Base-by-base conservation (phyloP, 2,329 filamentous ascomycete species). In the Ophiostoma angusticollis region DNA sequence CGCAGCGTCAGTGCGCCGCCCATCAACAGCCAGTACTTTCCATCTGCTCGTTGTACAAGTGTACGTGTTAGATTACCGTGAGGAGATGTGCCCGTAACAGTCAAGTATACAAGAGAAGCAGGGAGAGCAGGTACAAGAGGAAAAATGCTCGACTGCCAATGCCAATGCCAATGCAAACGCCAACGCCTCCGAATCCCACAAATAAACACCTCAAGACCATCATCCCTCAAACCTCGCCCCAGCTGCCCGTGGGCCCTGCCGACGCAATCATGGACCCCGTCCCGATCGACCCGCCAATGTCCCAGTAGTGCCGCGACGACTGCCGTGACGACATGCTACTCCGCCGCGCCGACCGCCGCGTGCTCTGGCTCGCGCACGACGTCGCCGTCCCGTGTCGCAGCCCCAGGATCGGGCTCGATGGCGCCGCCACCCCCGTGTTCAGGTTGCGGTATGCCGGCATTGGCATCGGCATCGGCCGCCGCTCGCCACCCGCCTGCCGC, bases 291-390 rank as follows among this genome's bases (percentile, higher is more conserved):
- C 77, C 82, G 19, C 84, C 84, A 47, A 94, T 74, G 56, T 94
- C 87, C 87, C 87, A 95, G 58, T 93, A 95, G 55, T 93, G 84
- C 38, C 85, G 66, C 32, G 41, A 43, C 29, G 39, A 41, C 17
- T 35, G 41, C 18, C 41, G 41, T 38, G 80, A 84, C 29, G 82
- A 87, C 22, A 75, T 71, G 47, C 74, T 79, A 50, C 76, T 83
- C 37, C 72, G 66, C 51, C 70, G 68, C 28, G 74, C 78, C 24
- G 75, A 84, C 49, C 79, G 76, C 55, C 80, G 79, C 7, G 84
- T 84, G 57, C 84, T 93, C 60, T 93, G 84, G 54, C 84, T 93
- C 4, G 84, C 85, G 57, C 85, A 93, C 57, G 83, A 93, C 42
- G 76, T 62, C 58, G 61, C 57, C 24, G 46, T 68, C 67, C 55